A percentile compares a stretch with the other conserved stretches of the same genome.
Evolutionary conservation across 768 basidiomycete species (phyloP).

Genomic region (Porpolomopsis calyptriformis): DNA sequence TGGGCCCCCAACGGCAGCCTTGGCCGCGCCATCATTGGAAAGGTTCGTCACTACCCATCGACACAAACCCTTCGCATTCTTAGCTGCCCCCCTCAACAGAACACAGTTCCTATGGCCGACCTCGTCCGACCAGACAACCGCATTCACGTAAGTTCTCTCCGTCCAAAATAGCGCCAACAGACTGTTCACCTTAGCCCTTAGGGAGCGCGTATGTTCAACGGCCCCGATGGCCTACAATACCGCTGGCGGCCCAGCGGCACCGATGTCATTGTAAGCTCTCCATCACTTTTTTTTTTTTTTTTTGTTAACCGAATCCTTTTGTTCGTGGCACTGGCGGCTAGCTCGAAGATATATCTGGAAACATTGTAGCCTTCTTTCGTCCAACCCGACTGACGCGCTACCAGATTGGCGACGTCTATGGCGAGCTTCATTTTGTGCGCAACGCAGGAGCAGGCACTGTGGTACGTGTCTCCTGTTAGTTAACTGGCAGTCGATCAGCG

Average conservation of each 20-base stretch:
- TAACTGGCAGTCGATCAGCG: neutral
- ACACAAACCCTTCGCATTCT: no score
- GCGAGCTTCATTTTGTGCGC: constrained; percentile 76
- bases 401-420: constrained; percentile 79
- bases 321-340: constrained; percentile 30
- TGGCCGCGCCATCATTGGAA: constrained; percentile 78
- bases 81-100: no score
- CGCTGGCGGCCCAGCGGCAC: constrained; percentile 66
- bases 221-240: constrained; percentile 73
- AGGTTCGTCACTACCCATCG: constrained; percentile 34
- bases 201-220: constrained; percentile 65
- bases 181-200: constrained; percentile 18
- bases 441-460: constrained; percentile 73
- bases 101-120: constrained; percentile 73
- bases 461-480: constrained; percentile 28
- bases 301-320: no score
- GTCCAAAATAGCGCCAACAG: neutral
- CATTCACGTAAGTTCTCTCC: constrained; percentile 41
- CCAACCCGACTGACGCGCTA: constrained; percentile 70
- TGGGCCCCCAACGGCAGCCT: constrained; percentile 78
- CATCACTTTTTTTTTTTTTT: no score
- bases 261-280: constrained; percentile 47
- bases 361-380: constrained; percentile 70
- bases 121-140: constrained; percentile 61
- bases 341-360: constrained; percentile 63